Evolutionary conservation across 2,329 filamentous ascomycete genomes (phyloP), one percentile per base, ranked within the genome.

Genomic region (Remersonia thermophila): DNA sequence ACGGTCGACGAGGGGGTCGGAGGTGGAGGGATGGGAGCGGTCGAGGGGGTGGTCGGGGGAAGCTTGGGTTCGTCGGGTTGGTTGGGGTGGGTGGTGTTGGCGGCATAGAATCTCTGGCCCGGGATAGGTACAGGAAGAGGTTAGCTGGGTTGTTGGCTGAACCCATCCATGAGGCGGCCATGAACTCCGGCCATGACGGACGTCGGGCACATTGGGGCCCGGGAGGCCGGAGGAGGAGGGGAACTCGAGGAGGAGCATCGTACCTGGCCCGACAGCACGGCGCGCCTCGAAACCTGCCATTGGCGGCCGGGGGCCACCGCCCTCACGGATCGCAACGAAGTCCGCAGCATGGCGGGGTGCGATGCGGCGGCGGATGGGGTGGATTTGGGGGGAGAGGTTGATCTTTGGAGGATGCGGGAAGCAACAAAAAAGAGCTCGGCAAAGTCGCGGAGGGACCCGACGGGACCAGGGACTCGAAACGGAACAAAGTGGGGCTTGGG

Each of bases 311-410:
- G 62, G 54, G 63, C 63, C 57, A 76, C 60, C 53, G 67, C 64
- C 66, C 66, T 73, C 55, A 69, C 69, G 58, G 74, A 75, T 65
- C 68, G 72, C 65, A 79, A 63, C 60, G 74, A 77, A 59, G 71
- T 73, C 66, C 74, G 75, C 71, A 80, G 69, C 75, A 80, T 80
- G 66, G 66, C 65, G 63, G n/a, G 62, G 13, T 28, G 13, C 12
- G 65, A 63, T 66, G 58, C 55, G 57, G 59, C 60, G 58, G 58
- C 61, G 56, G 55, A 53, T 55, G 50, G 41, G 54, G 51, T 56
- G 48, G 46, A 42, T 47, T 50, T 52, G 45, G 32, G 34, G 30
- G 37, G 27, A 33, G 31, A 38, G 45, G 50, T 43, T 45, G 46
- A 33, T 56, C 51, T 50, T 53, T 40, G 39, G 35, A 39, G 44